Evolutionary conservation across 2,329 filamentous ascomycete species (phyloP).

Genomic region (Pseudovirgaria hyperparasitica): DNA sequence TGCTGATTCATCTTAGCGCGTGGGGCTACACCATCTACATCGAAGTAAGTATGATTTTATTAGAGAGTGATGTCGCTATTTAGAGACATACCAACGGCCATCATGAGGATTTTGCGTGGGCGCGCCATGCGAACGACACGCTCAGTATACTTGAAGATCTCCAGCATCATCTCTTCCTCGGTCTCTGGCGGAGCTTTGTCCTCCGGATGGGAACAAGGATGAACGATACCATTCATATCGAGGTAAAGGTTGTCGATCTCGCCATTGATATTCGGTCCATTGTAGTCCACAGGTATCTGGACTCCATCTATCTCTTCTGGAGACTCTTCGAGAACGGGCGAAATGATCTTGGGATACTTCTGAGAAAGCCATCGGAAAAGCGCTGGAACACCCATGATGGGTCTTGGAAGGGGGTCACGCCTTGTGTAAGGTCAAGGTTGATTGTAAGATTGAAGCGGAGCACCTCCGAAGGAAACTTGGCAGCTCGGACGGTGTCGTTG

Average conservation of each 20-base stretch:
- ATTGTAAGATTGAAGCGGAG: too few relatives aligned
- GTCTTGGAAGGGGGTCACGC: constrained; percentile 3
- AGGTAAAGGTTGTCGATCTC: constrained; percentile 97
- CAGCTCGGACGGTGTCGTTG: too few relatives aligned
- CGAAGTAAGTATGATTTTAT: neutral
- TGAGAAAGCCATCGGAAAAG: constrained; percentile 93
- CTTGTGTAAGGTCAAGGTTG: too few relatives aligned
- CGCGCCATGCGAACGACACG: constrained; percentile 98
- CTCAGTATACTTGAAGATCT: constrained; percentile 97
- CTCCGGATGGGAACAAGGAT: constrained; percentile 96
- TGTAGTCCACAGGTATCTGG: constrained; percentile 72
- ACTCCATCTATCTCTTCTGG: constrained; percentile 73
- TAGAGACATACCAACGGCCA: constrained; percentile 65
- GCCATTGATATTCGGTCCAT: constrained; percentile 81
- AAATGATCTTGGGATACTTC: constrained; percentile 97
- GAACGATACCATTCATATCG: constrained; percentile 99
- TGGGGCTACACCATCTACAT: constrained; percentile 80
- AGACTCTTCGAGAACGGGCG: constrained; percentile 74
- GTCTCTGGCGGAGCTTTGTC: constrained; percentile 73
- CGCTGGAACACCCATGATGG: constrained; percentile 79
- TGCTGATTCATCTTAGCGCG: constrained; percentile 99
- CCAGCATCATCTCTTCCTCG: constrained; percentile 99
- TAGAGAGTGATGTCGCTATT: constrained; percentile 13
- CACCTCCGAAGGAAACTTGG: too few relatives aligned
- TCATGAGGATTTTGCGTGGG: constrained; percentile 90